These are phyloP conservation scores for Eutrema yunnanense DNA, from an alignment of 345 rosid genomes.

Conservation along the genomic window DNA sequence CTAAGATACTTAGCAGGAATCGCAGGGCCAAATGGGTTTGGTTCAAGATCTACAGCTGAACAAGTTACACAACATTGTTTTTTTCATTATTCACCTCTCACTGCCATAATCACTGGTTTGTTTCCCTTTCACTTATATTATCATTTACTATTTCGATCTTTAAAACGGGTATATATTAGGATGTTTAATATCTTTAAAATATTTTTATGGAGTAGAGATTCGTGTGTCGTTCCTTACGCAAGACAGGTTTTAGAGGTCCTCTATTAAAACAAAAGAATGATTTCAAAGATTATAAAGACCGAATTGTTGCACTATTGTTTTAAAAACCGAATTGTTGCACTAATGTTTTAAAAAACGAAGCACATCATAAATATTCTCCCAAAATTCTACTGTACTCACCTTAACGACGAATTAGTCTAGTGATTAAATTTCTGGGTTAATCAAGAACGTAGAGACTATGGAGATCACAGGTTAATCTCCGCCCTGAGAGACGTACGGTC, in stretches of 20 bases:
- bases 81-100: conserved; percentile 26
- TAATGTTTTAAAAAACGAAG: not conserved
- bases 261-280: not conserved
- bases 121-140: not conserved
- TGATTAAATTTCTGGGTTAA: no score
- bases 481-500: no score
- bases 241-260: not conserved
- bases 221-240: not conserved
- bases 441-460: no score
- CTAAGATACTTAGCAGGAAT: conserved; percentile 76
- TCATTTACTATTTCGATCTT: not conserved
- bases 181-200: not conserved
- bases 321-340: not conserved
- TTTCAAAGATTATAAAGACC: not conserved
- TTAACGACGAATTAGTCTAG: no score
- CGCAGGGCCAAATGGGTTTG: conserved; percentile 95
- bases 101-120: conserved; percentile 36
- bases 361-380: not conserved
- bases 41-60: conserved; percentile 88
- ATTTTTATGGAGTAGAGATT: not conserved
- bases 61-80: conserved; percentile 49
- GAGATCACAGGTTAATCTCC: no score
- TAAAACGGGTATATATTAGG: not conserved
- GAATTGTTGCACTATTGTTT: not conserved
- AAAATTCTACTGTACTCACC: not conserved